These are phyloP conservation scores for Hortaea werneckii DNA, from an alignment of 2,329 filamentous ascomycete species.

Conservation along the genomic window DNA sequence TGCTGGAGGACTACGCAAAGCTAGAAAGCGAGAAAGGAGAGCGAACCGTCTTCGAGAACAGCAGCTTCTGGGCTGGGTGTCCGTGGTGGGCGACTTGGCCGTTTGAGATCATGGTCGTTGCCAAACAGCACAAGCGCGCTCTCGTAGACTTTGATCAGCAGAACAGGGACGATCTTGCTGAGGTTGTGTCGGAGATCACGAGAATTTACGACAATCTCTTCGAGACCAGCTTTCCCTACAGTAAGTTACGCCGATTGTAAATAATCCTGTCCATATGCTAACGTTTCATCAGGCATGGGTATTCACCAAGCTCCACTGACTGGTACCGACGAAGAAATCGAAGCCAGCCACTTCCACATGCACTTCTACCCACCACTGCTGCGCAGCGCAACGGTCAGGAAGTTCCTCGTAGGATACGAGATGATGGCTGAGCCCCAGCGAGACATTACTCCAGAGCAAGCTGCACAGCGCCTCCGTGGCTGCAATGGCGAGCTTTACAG, in stretches of 20 bases:
- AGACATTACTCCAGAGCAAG: constrained; percentile 96
- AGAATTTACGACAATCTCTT: constrained; percentile 94
- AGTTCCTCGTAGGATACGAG: constrained; percentile 95
- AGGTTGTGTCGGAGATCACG: constrained; percentile 78
- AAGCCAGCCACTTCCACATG: constrained; percentile 85
- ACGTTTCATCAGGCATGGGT: constrained; percentile 57
- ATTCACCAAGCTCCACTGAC: constrained; percentile 89
- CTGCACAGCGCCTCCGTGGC: constrained; percentile 62
- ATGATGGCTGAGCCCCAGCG: constrained; percentile 95
- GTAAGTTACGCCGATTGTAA: constrained; percentile 34
- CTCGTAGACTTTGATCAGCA: constrained; percentile 67
- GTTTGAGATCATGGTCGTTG: constrained; percentile 84
- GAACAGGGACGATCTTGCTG: constrained; percentile 67
- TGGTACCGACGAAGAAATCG: constrained; percentile 70
- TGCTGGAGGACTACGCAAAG: constrained; percentile 78
- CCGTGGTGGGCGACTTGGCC: constrained; percentile 99
- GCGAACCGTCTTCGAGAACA: constrained; percentile 81
- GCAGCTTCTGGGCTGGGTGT: constrained; percentile 73
- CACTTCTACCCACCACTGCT: constrained; percentile 95
- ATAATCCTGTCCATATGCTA: constrained; percentile 5
- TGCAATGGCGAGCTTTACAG: constrained; percentile 80
- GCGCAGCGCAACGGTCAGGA: constrained; percentile 84
- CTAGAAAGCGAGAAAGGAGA: constrained; percentile 74
- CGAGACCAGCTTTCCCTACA: constrained; percentile 93
- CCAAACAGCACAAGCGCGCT: constrained; percentile 72